phyloP scores from a whole-genome alignment of 306 rosid genomes.

The Pyrus communis region DNA sequence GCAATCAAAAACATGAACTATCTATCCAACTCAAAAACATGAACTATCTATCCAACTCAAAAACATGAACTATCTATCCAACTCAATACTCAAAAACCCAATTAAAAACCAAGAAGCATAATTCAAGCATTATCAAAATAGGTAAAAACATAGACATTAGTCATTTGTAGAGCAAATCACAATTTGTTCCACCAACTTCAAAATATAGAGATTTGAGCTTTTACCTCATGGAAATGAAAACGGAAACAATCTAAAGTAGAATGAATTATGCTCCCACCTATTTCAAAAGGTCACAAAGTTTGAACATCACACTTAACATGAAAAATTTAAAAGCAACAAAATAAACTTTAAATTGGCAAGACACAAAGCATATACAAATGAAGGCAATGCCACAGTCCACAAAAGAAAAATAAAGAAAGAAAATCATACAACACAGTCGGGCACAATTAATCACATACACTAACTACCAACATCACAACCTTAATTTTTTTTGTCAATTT shows the following conservation, averaged over 20 bases:
- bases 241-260: slow-evolving; percentile 18
- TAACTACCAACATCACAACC: no score
- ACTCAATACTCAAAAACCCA: slow-evolving; percentile 10
- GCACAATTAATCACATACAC: no score
- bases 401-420: no score
- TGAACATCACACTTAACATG: no score
- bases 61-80: slow-evolving; percentile 4
- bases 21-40: slow-evolving; percentile 3
- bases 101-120: not conserved
- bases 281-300: no score
- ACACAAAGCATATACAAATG: no score
- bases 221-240: slow-evolving; percentile 30
- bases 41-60: slow-evolving; percentile 3
- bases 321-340: no score
- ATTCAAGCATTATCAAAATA: not conserved
- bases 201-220: slow-evolving; percentile 1
- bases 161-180: slow-evolving; percentile 7
- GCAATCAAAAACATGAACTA: not conserved
- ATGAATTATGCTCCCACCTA: slow-evolving; percentile 10
- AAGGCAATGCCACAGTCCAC: no score
- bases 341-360: no score
- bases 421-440: no score
- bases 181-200: not conserved
- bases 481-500: no score
- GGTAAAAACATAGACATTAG: not conserved